These are phyloP conservation scores for Diaporthe velutina DNA, from an alignment of 2,329 filamentous ascomycete species.

Conservation along the genomic window DNA sequence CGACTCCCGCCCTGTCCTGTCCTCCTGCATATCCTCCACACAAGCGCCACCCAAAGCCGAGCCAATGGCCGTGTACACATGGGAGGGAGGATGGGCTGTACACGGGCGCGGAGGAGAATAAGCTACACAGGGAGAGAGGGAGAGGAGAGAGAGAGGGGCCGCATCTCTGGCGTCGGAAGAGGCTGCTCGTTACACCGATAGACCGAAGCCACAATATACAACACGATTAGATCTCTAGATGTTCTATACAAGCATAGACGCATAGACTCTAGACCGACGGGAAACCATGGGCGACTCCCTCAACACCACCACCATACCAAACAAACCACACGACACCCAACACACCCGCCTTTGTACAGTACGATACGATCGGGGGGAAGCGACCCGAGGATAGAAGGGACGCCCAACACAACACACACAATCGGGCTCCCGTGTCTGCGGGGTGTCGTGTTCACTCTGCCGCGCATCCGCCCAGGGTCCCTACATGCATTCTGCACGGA, in stretches of 20 bases:
- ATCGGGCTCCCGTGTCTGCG: not conserved
- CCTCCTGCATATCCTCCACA: not conserved
- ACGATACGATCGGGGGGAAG: not conserved
- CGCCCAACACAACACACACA: not conserved
- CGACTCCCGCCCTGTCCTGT: not conserved
- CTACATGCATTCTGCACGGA: conserved; percentile 20
- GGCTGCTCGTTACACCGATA: conserved; percentile 17
- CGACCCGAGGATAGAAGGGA: not conserved
- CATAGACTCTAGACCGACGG: conserved; percentile 20
- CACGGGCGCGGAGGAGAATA: not conserved
- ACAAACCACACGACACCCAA: not conserved
- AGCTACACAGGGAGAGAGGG: not conserved
- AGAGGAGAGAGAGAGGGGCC: not conserved
- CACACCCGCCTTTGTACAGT: not conserved
- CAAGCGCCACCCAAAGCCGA: not conserved
- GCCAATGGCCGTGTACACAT: conserved; percentile 17
- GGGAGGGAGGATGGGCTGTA: conserved; percentile 20
- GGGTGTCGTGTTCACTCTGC: not conserved
- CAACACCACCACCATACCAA: not conserved
- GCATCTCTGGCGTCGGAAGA: conserved; percentile 10
- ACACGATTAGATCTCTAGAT: conserved; percentile 26
- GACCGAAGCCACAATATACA: not conserved
- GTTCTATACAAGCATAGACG: conserved; percentile 23
- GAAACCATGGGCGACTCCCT: not conserved
- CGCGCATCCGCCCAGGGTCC: not conserved